phyloP scores from a whole-genome alignment of 306 rosid species.

The Senna siamea region DNA sequence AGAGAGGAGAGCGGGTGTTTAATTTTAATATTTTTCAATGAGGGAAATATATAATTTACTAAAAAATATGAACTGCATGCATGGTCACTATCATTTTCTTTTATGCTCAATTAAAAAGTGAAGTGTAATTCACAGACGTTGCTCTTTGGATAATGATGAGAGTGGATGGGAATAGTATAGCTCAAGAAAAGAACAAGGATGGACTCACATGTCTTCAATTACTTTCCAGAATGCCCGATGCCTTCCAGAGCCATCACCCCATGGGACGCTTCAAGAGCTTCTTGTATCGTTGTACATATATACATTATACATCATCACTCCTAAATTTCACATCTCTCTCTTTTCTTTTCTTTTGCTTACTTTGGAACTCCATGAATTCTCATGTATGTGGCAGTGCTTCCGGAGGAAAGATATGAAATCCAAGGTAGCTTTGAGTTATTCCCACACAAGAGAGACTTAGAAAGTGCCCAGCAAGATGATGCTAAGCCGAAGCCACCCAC shows the following conservation, averaged over 20 bases:
- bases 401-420: not conserved
- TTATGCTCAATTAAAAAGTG: too few relatives aligned
- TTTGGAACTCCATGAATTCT: not conserved
- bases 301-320: not conserved
- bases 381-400: constrained; percentile 16
- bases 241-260: not conserved
- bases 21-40: too few relatives aligned
- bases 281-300: not conserved
- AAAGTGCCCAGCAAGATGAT: constrained; percentile 16
- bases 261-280: not conserved
- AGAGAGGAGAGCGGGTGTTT: too few relatives aligned
- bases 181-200: not conserved
- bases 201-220: constrained; percentile 23
- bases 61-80: too few relatives aligned
- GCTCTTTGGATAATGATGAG: constrained; percentile 35
- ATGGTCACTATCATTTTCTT: too few relatives aligned
- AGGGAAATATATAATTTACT: too few relatives aligned
- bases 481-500: not conserved
- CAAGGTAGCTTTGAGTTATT: not conserved
- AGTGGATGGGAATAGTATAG: not conserved
- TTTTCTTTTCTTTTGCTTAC: too few relatives aligned
- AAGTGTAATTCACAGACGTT: not conserved
- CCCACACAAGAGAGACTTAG: constrained; percentile 2
- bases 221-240: constrained; percentile 31
- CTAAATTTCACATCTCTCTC: not conserved